Evolutionary conservation across 2,329 filamentous ascomycete species (phyloP).

Genomic region (Penicillium sp.): DNA sequence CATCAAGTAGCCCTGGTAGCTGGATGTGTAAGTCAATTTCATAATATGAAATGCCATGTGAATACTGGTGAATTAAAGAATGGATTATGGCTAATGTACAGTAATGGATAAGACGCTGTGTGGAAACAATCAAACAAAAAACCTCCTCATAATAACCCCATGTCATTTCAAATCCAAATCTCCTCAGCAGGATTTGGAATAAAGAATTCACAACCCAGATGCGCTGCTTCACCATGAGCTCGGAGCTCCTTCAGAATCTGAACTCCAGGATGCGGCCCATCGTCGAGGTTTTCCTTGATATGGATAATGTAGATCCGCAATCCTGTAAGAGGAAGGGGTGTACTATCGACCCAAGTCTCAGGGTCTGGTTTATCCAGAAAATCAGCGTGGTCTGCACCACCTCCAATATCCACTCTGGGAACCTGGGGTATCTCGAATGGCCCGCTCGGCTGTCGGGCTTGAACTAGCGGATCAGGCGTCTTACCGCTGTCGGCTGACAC

Average conservation of each 20-base stretch:
- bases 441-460: neutral
- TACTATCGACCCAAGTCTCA: conserved; percentile 19
- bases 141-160: neutral
- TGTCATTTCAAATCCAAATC: conserved; percentile 40
- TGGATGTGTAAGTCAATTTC: too few relatives aligned
- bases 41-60: neutral
- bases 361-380: conserved; percentile 14
- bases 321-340: conserved; percentile 60
- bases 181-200: conserved; percentile 66
- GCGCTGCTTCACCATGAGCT: conserved; percentile 62
- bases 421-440: conserved; percentile 1
- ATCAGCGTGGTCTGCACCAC: conserved; percentile 4
- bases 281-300: conserved; percentile 79
- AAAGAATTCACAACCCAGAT: conserved; percentile 76
- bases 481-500: conserved; percentile 2
- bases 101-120: neutral
- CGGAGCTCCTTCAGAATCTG: conserved; percentile 68
- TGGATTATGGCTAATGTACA: neutral
- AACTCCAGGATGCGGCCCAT: conserved; percentile 64
- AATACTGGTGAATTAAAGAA: neutral
- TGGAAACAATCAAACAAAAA: neutral
- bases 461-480: neutral
- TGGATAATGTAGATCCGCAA: conserved; percentile 87
- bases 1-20: too few relatives aligned
- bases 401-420: neutral